A percentile compares a stretch with the other conserved stretches of the same genome.
These are phyloP conservation scores for Sanguinoderma infundibulare DNA, from an alignment of 1,284 basidiomycete genomes.

Conservation along the genomic window DNA sequence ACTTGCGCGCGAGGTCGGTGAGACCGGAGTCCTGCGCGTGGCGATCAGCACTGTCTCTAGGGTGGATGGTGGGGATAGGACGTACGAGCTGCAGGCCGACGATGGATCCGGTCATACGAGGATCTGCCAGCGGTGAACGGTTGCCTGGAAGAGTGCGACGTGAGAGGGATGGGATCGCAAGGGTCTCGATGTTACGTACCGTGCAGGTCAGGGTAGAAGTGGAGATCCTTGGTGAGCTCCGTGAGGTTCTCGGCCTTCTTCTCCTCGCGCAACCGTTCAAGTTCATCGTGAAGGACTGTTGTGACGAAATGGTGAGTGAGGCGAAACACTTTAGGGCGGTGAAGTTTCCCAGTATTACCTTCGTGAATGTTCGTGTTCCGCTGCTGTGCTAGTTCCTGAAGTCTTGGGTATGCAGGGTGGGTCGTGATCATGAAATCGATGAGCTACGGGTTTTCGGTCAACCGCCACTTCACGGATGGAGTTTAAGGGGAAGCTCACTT, in stretches of 20 bases:
- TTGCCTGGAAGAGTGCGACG: conserved; percentile 63
- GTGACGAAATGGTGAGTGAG: background rate
- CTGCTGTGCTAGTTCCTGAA: conserved; percentile 61
- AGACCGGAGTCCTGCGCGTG: conserved; percentile 70
- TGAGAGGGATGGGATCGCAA: background rate
- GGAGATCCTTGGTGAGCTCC: conserved; percentile 88
- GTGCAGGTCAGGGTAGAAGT: conserved; percentile 95
- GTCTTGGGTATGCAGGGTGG: conserved; percentile 81
- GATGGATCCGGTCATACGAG: conserved; percentile 91
- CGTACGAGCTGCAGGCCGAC: conserved; percentile 81
- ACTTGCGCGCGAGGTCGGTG: conserved; percentile 87
- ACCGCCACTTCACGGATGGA: background rate
- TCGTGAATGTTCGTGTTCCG: conserved; percentile 62
- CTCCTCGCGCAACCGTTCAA: conserved; percentile 71
- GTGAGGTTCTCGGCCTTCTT: conserved; percentile 65
- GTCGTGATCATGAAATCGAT: conserved; percentile 96
- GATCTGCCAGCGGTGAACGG: conserved; percentile 94
- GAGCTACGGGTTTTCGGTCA: conserved; percentile 64
- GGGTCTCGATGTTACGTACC: conserved; percentile 44
- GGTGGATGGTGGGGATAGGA: conserved; percentile 4
- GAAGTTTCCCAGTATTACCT: conserved; percentile 39
- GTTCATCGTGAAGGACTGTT: conserved; percentile 73
- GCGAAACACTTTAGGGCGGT: background rate
- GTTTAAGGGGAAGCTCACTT: conserved; percentile 48
- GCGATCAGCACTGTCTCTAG: background rate